These are phyloP conservation scores for Phytophthora uliginosa DNA, from an alignment of 352 stramenopile genomes.

Conservation along the genomic window DNA sequence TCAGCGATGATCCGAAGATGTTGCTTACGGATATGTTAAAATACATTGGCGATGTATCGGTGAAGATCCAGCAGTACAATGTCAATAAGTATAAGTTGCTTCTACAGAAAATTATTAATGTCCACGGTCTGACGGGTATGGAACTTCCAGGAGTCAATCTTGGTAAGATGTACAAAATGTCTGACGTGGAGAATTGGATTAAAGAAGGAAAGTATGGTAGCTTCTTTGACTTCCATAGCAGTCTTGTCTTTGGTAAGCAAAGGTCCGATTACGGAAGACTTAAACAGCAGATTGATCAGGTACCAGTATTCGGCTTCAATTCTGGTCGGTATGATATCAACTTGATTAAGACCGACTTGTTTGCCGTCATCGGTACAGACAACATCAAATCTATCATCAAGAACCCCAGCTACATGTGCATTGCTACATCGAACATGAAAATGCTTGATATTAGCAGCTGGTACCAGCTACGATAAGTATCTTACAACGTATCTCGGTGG, in stretches of 20 bases:
- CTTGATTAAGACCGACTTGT: slow-evolving; percentile 44
- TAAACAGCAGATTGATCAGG: slow-evolving; percentile 9
- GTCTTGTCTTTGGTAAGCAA: not conserved
- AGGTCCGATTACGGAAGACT: not conserved
- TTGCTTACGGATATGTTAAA: slow-evolving; percentile 9
- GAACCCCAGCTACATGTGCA: slow-evolving; percentile 46
- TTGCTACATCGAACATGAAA: slow-evolving; percentile 31
- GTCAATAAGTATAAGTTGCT: slow-evolving; percentile 8
- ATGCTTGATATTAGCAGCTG: slow-evolving; percentile 47
- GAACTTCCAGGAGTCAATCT: slow-evolving; percentile 6
- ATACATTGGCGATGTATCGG: not conserved
- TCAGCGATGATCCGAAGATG: not conserved
- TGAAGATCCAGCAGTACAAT: not conserved
- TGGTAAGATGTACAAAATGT: slow-evolving; percentile 8
- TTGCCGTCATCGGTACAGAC: slow-evolving; percentile 18
- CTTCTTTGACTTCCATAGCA: slow-evolving; percentile 12
- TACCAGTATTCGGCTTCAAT: slow-evolving; percentile 31
- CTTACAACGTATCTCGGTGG: slow-evolving; percentile 40
- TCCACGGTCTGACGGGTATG: slow-evolving; percentile 10
- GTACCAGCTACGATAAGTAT: slow-evolving; percentile 41
- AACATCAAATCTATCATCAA: slow-evolving; percentile 37
- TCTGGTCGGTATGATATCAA: slow-evolving; percentile 29
- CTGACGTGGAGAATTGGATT: slow-evolving; percentile 9
- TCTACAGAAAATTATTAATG: slow-evolving; percentile 15
- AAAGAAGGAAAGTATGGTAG: slow-evolving; percentile 5